phyloP scores from a whole-genome alignment of 805 yeast species.

The Sugiyamaella floridensis region DNA sequence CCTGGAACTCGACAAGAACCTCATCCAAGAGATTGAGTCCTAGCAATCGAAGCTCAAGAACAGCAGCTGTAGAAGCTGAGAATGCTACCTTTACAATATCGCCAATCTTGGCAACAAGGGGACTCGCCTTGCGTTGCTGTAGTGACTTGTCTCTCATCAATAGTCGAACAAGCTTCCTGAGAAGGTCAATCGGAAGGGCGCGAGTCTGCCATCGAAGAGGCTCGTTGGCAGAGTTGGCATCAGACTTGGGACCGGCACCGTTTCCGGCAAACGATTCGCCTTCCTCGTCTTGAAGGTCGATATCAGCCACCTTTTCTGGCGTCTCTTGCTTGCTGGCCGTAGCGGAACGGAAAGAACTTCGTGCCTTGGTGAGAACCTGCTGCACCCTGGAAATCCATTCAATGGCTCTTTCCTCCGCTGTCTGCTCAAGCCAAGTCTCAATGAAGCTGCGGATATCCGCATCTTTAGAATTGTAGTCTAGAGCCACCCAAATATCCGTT shows the following conservation, averaged over 20 bases:
- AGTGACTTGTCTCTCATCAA: conserved; percentile 18
- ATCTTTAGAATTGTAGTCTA: conserved; percentile 41
- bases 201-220: conserved; percentile 40
- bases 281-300: conserved; percentile 37
- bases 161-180: conserved; percentile 25
- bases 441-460: conserved; percentile 41
- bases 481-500: conserved; percentile 54
- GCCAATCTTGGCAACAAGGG: conserved; percentile 29
- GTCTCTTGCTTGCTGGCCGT: conserved; percentile 11
- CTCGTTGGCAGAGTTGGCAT: conserved; percentile 23
- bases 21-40: conserved; percentile 65
- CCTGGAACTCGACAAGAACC: conserved; percentile 53
- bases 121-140: conserved; percentile 17
- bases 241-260: conserved; percentile 16
- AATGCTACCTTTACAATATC: conserved; percentile 75
- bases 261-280: conserved; percentile 33
- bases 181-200: conserved; percentile 30
- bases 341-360: conserved; percentile 33
- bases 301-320: conserved; percentile 2
- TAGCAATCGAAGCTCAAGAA: conserved; percentile 48
- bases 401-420: conserved; percentile 34
- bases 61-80: conserved; percentile 69
- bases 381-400: conserved; percentile 56
- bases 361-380: conserved; percentile 36
- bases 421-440: conserved; percentile 54